Conservation (phyloP, 148 eudicot genomes). For the Nepenthes gracilis region DNA sequence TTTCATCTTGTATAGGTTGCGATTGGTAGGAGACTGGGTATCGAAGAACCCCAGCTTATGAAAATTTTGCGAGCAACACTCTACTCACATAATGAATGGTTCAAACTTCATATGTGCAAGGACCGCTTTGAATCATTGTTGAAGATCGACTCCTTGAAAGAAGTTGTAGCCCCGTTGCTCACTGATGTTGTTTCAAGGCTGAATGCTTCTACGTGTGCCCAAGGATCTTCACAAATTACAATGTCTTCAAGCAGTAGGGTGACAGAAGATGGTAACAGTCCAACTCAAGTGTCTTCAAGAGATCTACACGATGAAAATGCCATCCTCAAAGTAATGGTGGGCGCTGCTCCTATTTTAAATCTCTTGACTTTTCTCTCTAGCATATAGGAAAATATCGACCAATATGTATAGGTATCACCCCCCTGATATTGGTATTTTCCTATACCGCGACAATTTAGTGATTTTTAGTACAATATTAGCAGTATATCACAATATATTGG, state of each 20-base stretch:
- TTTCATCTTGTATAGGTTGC: constrained; percentile 42
- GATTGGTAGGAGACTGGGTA: constrained; percentile 67
- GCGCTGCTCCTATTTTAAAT: constrained; percentile 9
- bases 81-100: constrained; percentile 74
- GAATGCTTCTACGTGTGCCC: constrained; percentile 28
- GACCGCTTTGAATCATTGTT: constrained; percentile 77
- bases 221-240: constrained; percentile 58
- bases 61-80: constrained; percentile 67
- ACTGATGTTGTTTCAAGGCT: constrained; percentile 36
- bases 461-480: no score
- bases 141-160: constrained; percentile 66
- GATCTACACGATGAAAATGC: constrained; percentile 74
- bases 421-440: no score
- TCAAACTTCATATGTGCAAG: constrained; percentile 86
- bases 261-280: constrained; percentile 67
- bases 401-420: no score
- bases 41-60: constrained; percentile 85
- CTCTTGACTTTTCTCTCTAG: no score
- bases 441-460: no score
- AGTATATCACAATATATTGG: no score
- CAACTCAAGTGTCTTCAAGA: constrained; percentile 48
- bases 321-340: constrained; percentile 90
- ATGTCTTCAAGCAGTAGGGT: constrained; percentile 48
- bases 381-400: no score
- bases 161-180: constrained; percentile 27